A percentile compares a stretch with the other conserved stretches of the same genome.
These are phyloP conservation scores for Corinectria fuckeliana DNA, from an alignment of 2,329 filamentous ascomycete species.

Conservation along the genomic window DNA sequence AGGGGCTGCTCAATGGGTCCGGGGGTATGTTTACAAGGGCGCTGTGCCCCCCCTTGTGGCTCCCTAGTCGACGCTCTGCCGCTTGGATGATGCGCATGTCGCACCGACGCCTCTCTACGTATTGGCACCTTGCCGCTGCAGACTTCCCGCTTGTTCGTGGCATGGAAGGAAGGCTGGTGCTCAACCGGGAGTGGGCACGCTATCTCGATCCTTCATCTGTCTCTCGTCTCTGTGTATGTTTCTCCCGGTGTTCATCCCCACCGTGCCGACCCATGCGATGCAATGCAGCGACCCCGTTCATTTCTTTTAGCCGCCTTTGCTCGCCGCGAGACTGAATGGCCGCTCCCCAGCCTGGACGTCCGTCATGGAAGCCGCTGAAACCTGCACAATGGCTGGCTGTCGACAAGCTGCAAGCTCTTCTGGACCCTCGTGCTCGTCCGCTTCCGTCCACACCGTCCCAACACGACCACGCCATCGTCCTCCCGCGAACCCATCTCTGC, in stretches of 20 bases:
- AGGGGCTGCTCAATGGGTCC: neutral
- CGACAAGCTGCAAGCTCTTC: conserved; percentile 16
- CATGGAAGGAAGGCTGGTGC: neutral
- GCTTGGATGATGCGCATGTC: conserved; percentile 32
- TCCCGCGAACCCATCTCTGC: too few relatives aligned
- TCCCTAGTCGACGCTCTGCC: neutral
- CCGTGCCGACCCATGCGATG: conserved; percentile 17
- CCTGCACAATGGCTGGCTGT: conserved; percentile 38
- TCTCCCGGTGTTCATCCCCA: neutral
- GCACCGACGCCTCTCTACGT: neutral
- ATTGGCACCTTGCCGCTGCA: conserved; percentile 20
- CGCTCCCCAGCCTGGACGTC: neutral
- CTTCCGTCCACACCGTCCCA: neutral
- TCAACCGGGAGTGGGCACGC: neutral
- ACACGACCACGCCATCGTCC: neutral
- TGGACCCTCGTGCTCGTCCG: conserved; percentile 3
- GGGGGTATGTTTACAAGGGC: conserved; percentile 1
- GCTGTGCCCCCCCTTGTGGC: neutral
- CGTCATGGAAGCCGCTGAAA: conserved; percentile 23
- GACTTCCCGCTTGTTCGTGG: conserved; percentile 22
- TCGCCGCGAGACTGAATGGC: neutral
- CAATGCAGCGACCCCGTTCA: conserved; percentile 38
- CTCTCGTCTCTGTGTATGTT: neutral
- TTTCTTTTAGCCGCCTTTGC: conserved; percentile 27
- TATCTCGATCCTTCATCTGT: conserved; percentile 5